A percentile compares a stretch with the other conserved stretches of the same genome.
phyloP scores from a whole-genome alignment of 1,139 yeast genomes.

The Kurtzmaniella quercitrusa region DNA sequence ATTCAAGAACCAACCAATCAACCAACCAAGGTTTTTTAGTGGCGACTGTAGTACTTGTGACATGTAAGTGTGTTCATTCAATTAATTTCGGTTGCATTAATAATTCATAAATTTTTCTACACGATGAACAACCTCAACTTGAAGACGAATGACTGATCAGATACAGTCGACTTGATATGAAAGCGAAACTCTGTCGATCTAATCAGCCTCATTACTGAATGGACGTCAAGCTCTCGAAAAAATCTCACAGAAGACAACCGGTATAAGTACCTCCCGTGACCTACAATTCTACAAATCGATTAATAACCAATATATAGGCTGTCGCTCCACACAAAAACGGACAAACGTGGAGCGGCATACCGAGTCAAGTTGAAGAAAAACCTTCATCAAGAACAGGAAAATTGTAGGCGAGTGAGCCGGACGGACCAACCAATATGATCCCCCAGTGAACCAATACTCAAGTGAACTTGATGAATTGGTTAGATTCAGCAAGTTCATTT shows the following conservation, averaged over 20 bases:
- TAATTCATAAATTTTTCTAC: too few species aligned
- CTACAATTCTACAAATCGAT: neutral
- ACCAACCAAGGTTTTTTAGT: too few species aligned
- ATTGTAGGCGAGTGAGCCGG: constrained; percentile 10
- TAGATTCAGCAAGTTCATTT: constrained; percentile 9
- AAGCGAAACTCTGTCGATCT: too few species aligned
- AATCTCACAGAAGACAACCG: neutral
- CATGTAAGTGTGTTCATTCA: too few species aligned
- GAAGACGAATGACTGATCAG: too few species aligned
- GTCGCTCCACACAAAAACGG: constrained; percentile 2
- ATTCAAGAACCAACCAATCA: neutral
- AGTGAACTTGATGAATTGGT: constrained; percentile 9
- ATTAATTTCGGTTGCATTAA: too few species aligned
- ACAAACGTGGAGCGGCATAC: neutral
- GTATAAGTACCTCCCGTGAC: neutral
- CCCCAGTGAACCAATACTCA: constrained; percentile 11
- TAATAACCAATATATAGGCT: constrained; percentile 1
- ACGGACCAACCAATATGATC: constrained; percentile 7
- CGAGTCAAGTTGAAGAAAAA: neutral
- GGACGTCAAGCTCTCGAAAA: too few species aligned
- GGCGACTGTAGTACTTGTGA: too few species aligned
- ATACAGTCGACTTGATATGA: too few species aligned
- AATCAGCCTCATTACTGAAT: neutral
- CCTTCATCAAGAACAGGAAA: constrained; percentile 3
- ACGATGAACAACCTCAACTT: too few species aligned